A percentile compares a stretch with the other conserved stretches of the same genome.
These are phyloP conservation scores for Inonotus hispidus DNA, from an alignment of 1,284 basidiomycete species.

Conservation along the genomic window DNA sequence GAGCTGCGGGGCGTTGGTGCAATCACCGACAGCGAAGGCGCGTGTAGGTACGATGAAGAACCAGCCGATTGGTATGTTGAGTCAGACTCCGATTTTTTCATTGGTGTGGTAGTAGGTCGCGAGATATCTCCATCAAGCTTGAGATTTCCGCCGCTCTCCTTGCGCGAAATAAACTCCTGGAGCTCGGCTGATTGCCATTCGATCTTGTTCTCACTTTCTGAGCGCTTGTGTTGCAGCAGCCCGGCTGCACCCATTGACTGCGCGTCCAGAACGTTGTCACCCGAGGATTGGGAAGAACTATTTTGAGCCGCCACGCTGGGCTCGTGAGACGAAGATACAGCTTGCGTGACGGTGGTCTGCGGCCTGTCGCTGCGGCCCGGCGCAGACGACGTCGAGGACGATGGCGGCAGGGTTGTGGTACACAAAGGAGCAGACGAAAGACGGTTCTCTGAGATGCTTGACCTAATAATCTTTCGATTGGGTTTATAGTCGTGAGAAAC, in stretches of 20 bases:
- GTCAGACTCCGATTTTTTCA: conserved; percentile 12
- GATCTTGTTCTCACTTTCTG: conserved; percentile 9
- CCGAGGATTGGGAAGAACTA: not conserved
- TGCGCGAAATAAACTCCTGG: conserved; percentile 3
- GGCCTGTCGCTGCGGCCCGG: conserved; percentile 4
- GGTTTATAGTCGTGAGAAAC: conserved; percentile 14
- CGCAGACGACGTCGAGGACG: conserved; percentile 9
- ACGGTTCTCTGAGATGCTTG: conserved; percentile 2
- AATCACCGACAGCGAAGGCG: conserved; percentile 21
- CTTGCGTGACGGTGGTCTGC: conserved; percentile 1
- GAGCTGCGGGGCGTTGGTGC: conserved; percentile 20
- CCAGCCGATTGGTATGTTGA: conserved; percentile 16
- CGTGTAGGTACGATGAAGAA: conserved; percentile 17
- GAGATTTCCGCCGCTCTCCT: not conserved
- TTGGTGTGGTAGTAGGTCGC: conserved; percentile 7
- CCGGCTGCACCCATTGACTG: not conserved
- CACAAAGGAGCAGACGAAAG: conserved; percentile 6
- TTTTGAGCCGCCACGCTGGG: not conserved
- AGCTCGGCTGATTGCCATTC: conserved; percentile 12
- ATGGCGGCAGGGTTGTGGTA: conserved; percentile 1
- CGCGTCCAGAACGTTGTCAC: not conserved
- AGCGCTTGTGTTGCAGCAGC: conserved; percentile 6
- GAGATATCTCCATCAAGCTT: not conserved
- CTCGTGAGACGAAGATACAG: not conserved
- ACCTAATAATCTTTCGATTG: conserved; percentile 7